Base-by-base conservation (phyloP, 139 green algal species). In the Volvox africanus region DNA sequence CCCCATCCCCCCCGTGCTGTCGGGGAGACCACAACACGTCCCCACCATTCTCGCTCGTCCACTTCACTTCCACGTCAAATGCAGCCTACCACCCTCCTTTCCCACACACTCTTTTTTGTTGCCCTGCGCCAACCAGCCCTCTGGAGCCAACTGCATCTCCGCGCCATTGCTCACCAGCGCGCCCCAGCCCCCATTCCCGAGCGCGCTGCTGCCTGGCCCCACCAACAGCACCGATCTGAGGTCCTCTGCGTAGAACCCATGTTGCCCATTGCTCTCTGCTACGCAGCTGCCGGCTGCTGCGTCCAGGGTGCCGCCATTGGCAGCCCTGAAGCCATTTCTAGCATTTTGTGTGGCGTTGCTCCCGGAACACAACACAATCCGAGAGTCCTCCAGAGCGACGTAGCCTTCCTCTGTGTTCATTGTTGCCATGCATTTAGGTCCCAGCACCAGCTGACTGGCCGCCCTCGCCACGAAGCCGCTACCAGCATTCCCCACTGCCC, bases 241-340 rank as follows among this genome's bases (percentile, higher is more conserved):
- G 13, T 71, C 50, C 44, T 86, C 50, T n/a, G 80, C 80, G 13
- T 44, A 86, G 50, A 86, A 86, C 13, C 80, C 80, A n/a, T 86
- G 80, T 44, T 86, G 50, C 3, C 50, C 50, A 55, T 86, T 86
- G 26, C 12, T 6, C 21, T 9, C 16, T 44, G 80, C 80, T 1
- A n/a, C 28, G 17, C 24, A 37, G 50, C 80, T 55, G 21, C 79
- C 79, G 11, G 44, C 79, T 6, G 28, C 16, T 14, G 44, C 44
- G 2, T 85, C 79, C 44, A 85, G 44, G 6, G 17, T 9, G 22
- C 79, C 79, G 14, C 79, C 79, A 1, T 36, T 44, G 37, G 79
- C 33, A 2, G 32, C 79, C 22, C 5, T 36, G 44, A 85, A 85
- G 2, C 79, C 79, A 36, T 69, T 50, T 26, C 33, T 6, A 6